Conservation (phyloP, 2,329 filamentous ascomycete species). For the Alternaria ventricosa region DNA sequence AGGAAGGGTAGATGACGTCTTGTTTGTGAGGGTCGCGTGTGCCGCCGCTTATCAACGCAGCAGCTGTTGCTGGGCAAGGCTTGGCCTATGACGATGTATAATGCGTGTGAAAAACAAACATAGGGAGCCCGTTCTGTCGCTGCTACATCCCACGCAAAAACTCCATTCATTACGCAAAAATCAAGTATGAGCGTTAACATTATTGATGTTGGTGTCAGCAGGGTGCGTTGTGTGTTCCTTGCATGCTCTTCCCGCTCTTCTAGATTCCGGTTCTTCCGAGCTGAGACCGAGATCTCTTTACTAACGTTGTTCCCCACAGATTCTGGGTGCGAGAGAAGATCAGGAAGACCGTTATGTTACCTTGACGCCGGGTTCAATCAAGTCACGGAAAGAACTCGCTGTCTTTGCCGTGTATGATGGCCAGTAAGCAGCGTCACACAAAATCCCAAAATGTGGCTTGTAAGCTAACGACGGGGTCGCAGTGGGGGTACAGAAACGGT, state of each 20-base stretch:
- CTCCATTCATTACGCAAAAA: neutral
- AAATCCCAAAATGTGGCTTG: neutral
- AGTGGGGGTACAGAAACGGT: constrained; percentile 31
- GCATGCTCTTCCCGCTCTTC: neutral
- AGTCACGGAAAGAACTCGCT: constrained; percentile 30
- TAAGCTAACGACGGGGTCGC: constrained; percentile 3
- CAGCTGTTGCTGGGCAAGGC: constrained; percentile 10
- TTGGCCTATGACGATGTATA: constrained; percentile 17
- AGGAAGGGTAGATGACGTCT: constrained; percentile 24
- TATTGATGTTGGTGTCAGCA: constrained; percentile 24
- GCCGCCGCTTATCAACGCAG: constrained; percentile 10
- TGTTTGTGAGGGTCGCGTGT: constrained; percentile 17
- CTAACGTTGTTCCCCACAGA: constrained; percentile 26
- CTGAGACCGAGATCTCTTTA: constrained; percentile 2
- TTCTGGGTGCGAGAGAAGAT: constrained; percentile 26
- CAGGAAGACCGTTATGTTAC: constrained; percentile 33
- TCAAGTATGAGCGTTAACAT: constrained; percentile 19
- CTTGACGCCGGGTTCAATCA: constrained; percentile 22
- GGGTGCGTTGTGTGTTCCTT: constrained; percentile 13
- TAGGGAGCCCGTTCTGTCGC: neutral
- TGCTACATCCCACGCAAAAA: neutral
- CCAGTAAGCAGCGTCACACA: constrained; percentile 20
- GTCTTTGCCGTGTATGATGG: constrained; percentile 34
- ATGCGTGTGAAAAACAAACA: constrained; percentile 2
- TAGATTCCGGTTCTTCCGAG: constrained; percentile 4